A percentile compares a stretch with the other conserved stretches of the same genome.
Evolutionary conservation across 2,329 filamentous ascomycete species (phyloP).

Genomic region (Aaosphaeria arxii): DNA sequence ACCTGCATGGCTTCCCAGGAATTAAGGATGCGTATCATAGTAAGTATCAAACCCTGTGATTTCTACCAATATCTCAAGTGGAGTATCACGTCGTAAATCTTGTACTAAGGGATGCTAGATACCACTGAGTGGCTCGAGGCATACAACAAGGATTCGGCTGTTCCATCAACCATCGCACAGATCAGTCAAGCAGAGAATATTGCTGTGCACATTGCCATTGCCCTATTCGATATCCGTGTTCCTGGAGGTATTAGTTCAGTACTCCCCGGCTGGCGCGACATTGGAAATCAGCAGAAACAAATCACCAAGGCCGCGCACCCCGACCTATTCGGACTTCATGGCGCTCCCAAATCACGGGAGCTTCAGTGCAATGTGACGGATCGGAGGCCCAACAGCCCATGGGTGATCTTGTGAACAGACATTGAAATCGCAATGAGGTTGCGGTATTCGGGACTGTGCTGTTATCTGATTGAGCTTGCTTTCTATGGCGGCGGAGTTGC

Average conservation of each 20-base stretch:
- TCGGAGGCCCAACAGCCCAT: too few relatives aligned
- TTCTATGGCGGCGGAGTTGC: too few relatives aligned
- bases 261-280: neutral
- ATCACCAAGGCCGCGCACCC: neutral
- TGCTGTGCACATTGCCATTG: neutral
- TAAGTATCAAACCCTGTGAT: neutral
- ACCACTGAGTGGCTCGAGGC: neutral
- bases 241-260: neutral
- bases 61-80: too few relatives aligned
- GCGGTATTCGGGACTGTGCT: too few relatives aligned
- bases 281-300: neutral
- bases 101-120: too few relatives aligned
- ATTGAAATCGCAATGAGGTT: too few relatives aligned
- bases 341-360: too few relatives aligned
- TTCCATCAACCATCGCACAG: neutral
- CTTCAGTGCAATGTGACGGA: too few relatives aligned
- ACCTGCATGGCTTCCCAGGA: neutral
- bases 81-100: too few relatives aligned
- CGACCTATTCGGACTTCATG: too few relatives aligned
- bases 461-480: too few relatives aligned
- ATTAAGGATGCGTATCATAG: neutral
- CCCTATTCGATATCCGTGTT: neutral
- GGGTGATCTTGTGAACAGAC: too few relatives aligned
- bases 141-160: constrained; percentile 1
- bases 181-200: constrained; percentile 1